Percentiles rank a stretch among this genome's conserved stretches.
Conservation (phyloP, 176 grass and related monocot genomes). For the Aegilops longissima region DNA sequence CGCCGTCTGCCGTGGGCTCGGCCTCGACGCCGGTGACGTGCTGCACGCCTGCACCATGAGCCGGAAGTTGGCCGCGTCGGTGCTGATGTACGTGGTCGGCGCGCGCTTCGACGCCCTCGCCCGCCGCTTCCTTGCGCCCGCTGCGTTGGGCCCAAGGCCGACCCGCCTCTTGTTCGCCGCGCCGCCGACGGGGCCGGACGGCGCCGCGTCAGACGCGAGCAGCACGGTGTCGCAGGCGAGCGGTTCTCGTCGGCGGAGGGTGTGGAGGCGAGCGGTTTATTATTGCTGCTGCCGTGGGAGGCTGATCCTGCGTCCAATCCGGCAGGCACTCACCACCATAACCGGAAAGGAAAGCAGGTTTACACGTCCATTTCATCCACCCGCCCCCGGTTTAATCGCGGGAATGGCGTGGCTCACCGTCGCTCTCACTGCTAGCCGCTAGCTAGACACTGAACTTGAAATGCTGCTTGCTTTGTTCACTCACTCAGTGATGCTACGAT, state of each 20-base stretch:
- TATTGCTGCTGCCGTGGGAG: too few species aligned
- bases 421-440: too few species aligned
- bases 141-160: neutral
- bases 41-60: conserved; percentile 58
- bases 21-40: conserved; percentile 56
- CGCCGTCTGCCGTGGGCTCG: neutral
- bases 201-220: too few species aligned
- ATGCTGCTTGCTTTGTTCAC: too few species aligned
- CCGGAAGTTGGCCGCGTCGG: conserved; percentile 79
- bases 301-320: too few species aligned
- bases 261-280: neutral
- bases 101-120: conserved; percentile 51
- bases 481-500: too few species aligned
- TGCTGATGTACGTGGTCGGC: conserved; percentile 82
- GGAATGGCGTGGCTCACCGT: too few species aligned
- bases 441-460: too few species aligned
- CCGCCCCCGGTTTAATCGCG: too few species aligned
- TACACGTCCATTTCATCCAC: too few species aligned
- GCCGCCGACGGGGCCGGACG: neutral
- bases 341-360: too few species aligned
- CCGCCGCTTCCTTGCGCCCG: conserved; percentile 47
- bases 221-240: conserved; percentile 12
- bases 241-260: neutral
- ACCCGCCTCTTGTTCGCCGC: neutral
- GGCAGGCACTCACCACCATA: too few species aligned